Conservation (phyloP, 2,329 filamentous ascomycete genomes). For the Alternaria rosae region DNA sequence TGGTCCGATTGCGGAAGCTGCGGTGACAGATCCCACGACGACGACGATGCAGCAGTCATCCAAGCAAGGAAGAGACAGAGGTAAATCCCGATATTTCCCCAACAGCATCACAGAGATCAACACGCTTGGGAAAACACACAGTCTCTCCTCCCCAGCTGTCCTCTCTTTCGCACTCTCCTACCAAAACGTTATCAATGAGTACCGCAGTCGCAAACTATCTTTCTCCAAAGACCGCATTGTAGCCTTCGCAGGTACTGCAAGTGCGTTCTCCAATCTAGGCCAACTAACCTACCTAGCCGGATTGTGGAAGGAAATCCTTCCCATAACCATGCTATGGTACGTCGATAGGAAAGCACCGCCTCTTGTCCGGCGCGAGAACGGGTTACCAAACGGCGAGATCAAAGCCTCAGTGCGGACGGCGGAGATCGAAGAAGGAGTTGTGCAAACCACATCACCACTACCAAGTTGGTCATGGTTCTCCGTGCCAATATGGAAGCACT, state of each 20-base stretch:
- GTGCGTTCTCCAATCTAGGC: neutral
- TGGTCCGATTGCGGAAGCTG: neutral
- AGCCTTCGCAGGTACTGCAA: conserved; percentile 16
- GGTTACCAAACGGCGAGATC: neutral
- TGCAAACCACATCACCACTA: neutral
- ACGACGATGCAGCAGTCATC: neutral
- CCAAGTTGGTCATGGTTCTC: neutral
- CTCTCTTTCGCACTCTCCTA: neutral
- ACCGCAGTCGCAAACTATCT: neutral
- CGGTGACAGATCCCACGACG: neutral
- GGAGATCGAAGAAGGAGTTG: neutral
- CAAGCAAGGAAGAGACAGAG: neutral
- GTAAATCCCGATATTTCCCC: conserved; percentile 16
- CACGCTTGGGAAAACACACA: neutral
- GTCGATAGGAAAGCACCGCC: neutral
- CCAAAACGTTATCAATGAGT: conserved; percentile 7
- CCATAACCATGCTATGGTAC: conserved; percentile 12
- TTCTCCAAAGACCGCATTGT: conserved; percentile 13
- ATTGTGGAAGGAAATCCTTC: conserved; percentile 2
- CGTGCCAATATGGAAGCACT: neutral
- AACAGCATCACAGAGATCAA: neutral
- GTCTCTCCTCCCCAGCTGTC: neutral
- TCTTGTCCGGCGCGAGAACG: neutral
- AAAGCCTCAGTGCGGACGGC: neutral
- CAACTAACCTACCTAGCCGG: conserved; percentile 19